Conservation (phyloP, 306 rosid species). For the Neltuma alba region DNA sequence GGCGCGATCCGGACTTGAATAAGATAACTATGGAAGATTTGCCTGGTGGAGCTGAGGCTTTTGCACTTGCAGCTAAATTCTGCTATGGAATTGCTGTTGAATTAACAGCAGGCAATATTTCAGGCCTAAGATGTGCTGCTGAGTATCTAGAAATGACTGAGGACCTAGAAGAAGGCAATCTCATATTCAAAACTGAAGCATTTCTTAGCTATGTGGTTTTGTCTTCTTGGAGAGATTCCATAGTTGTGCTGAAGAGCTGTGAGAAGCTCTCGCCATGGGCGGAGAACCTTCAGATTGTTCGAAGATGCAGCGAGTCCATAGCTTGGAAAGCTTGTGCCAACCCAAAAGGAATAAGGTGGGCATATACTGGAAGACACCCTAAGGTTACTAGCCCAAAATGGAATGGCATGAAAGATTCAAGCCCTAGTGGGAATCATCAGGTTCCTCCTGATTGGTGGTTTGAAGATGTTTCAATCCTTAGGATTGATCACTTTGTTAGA, state of each 20-base stretch:
- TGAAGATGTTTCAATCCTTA: conserved; percentile 87
- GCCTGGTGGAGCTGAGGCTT: conserved; percentile 89
- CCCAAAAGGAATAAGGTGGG: conserved; percentile 95
- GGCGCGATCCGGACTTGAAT: conserved; percentile 59
- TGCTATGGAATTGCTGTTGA: conserved; percentile 93
- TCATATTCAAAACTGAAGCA: conserved; percentile 97
- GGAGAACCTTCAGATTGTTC: conserved; percentile 87
- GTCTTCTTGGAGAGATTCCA: conserved; percentile 98
- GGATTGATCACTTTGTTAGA: conserved; percentile 96
- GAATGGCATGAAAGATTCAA: conserved; percentile 82
- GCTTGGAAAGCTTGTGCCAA: conserved; percentile 99
- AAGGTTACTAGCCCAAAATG: conserved; percentile 79
- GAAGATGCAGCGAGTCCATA: conserved; percentile 94
- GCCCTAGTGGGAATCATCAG: conserved; percentile 70
- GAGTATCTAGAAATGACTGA: conserved; percentile 98
- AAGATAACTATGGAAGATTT: conserved; percentile 77
- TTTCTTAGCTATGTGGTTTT: conserved; percentile 96
- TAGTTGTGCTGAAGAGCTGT: conserved; percentile 84
- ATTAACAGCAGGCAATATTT: conserved; percentile 87
- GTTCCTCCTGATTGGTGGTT: conserved; percentile 99
- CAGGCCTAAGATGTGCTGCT: conserved; percentile 93
- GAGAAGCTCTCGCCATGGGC: conserved; percentile 99
- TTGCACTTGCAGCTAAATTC: conserved; percentile 84
- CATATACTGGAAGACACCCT: conserved; percentile 78
- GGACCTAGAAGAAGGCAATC: conserved; percentile 96